phyloP scores from a whole-genome alignment of 2,329 filamentous ascomycete species.

The Colletotrichum chrysophilum region DNA sequence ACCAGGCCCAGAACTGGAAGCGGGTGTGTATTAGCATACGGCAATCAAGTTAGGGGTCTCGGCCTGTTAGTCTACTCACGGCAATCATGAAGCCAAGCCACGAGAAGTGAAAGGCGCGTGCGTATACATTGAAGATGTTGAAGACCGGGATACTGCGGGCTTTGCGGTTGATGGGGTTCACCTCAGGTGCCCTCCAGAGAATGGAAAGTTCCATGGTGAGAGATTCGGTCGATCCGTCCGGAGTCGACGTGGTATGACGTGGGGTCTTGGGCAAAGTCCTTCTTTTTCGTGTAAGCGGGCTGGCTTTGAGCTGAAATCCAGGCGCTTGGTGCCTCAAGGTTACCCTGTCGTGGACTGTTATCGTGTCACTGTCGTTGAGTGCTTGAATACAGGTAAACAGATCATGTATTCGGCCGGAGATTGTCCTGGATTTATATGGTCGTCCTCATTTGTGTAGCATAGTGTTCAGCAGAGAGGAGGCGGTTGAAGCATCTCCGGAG shows the following conservation, averaged over 20 bases:
- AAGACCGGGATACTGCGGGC: conserved; percentile 80
- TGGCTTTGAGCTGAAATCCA: background rate
- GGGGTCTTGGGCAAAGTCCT: background rate
- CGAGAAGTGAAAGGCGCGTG: conserved; percentile 88
- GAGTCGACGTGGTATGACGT: background rate
- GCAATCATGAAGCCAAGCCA: conserved; percentile 87
- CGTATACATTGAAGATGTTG: conserved; percentile 81
- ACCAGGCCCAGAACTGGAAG: conserved; percentile 80
- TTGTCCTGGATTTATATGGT: conserved; percentile 8
- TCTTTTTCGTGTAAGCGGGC: background rate
- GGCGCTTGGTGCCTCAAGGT: background rate
- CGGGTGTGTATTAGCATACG: conserved; percentile 29
- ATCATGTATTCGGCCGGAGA: background rate
- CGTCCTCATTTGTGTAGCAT: background rate
- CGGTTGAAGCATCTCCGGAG: conserved; percentile 19
- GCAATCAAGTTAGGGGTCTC: background rate
- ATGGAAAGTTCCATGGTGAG: conserved; percentile 38
- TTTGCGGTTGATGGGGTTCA: conserved; percentile 87
- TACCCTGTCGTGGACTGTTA: background rate
- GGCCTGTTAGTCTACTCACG: conserved; percentile 44
- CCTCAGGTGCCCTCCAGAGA: conserved; percentile 64
- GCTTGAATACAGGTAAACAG: background rate
- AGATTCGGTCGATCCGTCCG: background rate
- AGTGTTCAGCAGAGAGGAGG: background rate
- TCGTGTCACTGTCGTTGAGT: background rate